Base-by-base conservation (phyloP, 306 rosid species). In the Cucumis hystrix region DNA sequence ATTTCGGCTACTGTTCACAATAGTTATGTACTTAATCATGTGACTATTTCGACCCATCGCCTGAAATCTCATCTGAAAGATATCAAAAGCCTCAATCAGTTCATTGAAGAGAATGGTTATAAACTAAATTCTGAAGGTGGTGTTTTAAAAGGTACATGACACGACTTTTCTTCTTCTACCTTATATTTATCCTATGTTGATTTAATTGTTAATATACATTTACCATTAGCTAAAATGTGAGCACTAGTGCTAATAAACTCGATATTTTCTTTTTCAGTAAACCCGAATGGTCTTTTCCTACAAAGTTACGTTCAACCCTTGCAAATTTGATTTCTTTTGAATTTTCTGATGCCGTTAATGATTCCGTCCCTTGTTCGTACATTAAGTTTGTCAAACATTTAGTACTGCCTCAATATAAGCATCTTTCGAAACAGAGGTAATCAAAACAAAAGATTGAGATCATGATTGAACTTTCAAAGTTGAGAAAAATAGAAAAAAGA, bases 221-320 rank as follows among this genome's bases (percentile, higher is more conserved):
- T 4, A 60, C 28, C 1, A 30, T 49, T 25, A 10, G 73, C 69
- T 28, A 16, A 10, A 45, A 7, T 40, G 18, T 67, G 55, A 10
- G 74, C 33, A 41, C 25, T 11, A 28, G 30, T 28, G 39, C 41
- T 75, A 17, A 54, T 41, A 18, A 4, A 63, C 45, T 20, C 18
- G 28, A 45, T 64, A 78, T 35, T 78, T 71, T 65, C 41, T 35
- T 77, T 74, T 16, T 57, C 88, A 95, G 98, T 90, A 88, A 95
- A 97, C 86, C 97, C 97, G 7, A 97, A 95, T 84, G 93, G 96
- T 72, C 91, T 92, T 84, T 96, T 95, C 80, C 87, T 64, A 82
- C 98, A 92, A 90, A 95, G n/a, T n/a, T n/a, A n/a, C n/a, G 97
- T 54, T 95, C 98, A 79, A 95, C 98, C 0, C 87, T 95, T 4